A percentile compares a stretch with the other conserved stretches of the same genome.
phyloP scores from a whole-genome alignment of 2,329 filamentous ascomycete species.

The Colletotrichum destructivum region DNA sequence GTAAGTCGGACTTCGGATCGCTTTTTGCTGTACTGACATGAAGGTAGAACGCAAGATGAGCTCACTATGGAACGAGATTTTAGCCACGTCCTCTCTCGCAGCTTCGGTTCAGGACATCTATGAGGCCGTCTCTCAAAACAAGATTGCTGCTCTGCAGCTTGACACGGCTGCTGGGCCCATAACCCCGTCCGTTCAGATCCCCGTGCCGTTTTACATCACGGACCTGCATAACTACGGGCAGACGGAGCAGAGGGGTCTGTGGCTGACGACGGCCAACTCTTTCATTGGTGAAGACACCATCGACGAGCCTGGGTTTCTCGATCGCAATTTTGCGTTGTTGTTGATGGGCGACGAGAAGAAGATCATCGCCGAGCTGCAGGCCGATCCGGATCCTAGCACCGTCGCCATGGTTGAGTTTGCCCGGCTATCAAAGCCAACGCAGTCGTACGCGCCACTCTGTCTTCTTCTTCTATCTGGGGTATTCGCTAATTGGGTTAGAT shows the following conservation, averaged over 20 bases:
- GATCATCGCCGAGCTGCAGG: slow-evolving; percentile 80
- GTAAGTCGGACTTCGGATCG: slow-evolving; percentile 49
- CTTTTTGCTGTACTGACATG: slow-evolving; percentile 29
- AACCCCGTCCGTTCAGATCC: slow-evolving; percentile 76
- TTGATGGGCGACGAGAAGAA: slow-evolving; percentile 87
- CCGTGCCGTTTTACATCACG: slow-evolving; percentile 77
- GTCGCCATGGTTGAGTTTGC: slow-evolving; percentile 86
- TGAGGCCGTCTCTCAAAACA: slow-evolving; percentile 84
- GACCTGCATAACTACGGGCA: slow-evolving; percentile 80
- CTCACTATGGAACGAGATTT: slow-evolving; percentile 78
- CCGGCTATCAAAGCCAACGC: slow-evolving; percentile 78
- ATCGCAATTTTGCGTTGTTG: slow-evolving; percentile 89
- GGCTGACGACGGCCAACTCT: slow-evolving; percentile 89
- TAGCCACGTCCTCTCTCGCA: slow-evolving; percentile 83
- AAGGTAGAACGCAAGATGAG: slow-evolving; percentile 71
- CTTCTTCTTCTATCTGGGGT: too few relatives aligned
- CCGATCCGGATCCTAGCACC: slow-evolving; percentile 82
- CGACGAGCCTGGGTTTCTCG: slow-evolving; percentile 78
- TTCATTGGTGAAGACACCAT: slow-evolving; percentile 78
- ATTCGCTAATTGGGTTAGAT: slow-evolving; percentile 52
- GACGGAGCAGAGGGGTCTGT: slow-evolving; percentile 80
- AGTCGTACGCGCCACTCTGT: slow-evolving; percentile 63
- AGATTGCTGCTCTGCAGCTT: slow-evolving; percentile 87
- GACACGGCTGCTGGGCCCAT: slow-evolving; percentile 73
- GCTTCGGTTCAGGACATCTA: slow-evolving; percentile 87